A percentile compares a stretch with the other conserved stretches of the same genome.
phyloP scores from a whole-genome alignment of 257 asterid genomes.

The Nicotiana undulata region DNA sequence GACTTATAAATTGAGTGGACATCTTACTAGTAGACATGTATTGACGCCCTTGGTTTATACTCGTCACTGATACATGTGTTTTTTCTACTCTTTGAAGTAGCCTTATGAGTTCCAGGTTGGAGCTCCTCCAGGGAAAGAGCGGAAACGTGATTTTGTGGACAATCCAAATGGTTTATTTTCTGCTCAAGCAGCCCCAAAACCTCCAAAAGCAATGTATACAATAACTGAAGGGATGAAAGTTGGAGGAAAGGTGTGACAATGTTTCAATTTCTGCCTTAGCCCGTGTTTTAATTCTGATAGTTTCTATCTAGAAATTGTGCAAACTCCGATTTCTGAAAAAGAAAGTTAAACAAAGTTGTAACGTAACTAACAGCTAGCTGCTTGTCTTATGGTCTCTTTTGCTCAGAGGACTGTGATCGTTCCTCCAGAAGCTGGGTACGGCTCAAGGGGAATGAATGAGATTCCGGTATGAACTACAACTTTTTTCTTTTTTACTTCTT shows the following conservation, averaged over 20 bases:
- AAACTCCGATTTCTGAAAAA: background rate
- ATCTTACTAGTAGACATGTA: background rate
- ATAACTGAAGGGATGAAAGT: constrained; percentile 93
- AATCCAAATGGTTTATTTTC: constrained; percentile 90
- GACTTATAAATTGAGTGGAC: background rate
- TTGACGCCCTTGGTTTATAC: background rate
- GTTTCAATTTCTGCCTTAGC: background rate
- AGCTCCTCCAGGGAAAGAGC: constrained; percentile 82
- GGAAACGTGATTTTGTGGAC: constrained; percentile 90
- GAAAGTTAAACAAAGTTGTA: background rate
- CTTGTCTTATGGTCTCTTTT: background rate
- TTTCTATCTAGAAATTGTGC: background rate
- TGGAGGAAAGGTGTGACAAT: constrained; percentile 85
- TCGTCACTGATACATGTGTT: constrained; percentile 19
- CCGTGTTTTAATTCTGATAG: background rate
- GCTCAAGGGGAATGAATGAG: constrained; percentile 82
- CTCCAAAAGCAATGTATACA: constrained; percentile 83
- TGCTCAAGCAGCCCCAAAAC: constrained; percentile 96
- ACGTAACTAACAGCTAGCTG: background rate
- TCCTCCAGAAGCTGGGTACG: constrained; percentile 88
- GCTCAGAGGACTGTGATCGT: constrained; percentile 80
- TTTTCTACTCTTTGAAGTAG: constrained; percentile 38
- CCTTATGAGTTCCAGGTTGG: constrained; percentile 95
- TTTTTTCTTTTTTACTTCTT: background rate
- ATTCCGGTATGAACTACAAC: constrained; percentile 57